Evolutionary conservation across 2,329 filamentous ascomycete genomes (phyloP), one percentile per base, ranked within the genome.

Genomic region (Trichoderma breve): DNA sequence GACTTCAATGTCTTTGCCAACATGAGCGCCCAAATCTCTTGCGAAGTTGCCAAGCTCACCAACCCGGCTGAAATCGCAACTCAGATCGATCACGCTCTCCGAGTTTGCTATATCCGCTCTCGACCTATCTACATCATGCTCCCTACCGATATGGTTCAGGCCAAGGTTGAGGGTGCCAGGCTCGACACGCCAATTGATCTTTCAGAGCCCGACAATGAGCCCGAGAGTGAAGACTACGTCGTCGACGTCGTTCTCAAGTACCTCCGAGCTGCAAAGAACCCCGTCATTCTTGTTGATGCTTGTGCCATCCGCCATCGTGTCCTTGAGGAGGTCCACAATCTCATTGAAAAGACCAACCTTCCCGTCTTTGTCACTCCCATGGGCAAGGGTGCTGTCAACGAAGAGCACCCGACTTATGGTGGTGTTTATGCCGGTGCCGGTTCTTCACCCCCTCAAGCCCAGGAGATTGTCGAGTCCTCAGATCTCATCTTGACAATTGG

Each of bases 281-380:
- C 94, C 3, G 84, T 96, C 51, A 89, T 97, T 47, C 84, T 97
- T 7, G 90, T 97, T 6, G 94, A 97, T 80, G 93, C 92, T 39
- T 96, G 93, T 77, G 92, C 93, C 12, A 90, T 94, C 74, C 90
- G 93, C 39, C 92, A 96, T 78, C 86, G 91, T 55, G 91, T 92
- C 18, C 81, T 95, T 1, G 81, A 89, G 1, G 93, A 96, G 80
- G 90, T 94, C 21, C 89, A 93, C 75, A 87, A 88, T 8, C 84
- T 97, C 18, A 84, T 97, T 66, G 85, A 91, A 73, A 93, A 91
- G 80, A 93, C 93, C 1, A 85, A 89, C 4, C 84, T 97, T 8
- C 94, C 94, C 5, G 91, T 93, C 0, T 97, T 96, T 76, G 92
- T 95, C n/a, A 92, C 93, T 0, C 93, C 94, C 3, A 97, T 97